Evolutionary conservation across 495 filamentous ascomycete genomes (phyloP), one percentile per base, ranked within the genome.

Genomic region (Xylaria sp.): DNA sequence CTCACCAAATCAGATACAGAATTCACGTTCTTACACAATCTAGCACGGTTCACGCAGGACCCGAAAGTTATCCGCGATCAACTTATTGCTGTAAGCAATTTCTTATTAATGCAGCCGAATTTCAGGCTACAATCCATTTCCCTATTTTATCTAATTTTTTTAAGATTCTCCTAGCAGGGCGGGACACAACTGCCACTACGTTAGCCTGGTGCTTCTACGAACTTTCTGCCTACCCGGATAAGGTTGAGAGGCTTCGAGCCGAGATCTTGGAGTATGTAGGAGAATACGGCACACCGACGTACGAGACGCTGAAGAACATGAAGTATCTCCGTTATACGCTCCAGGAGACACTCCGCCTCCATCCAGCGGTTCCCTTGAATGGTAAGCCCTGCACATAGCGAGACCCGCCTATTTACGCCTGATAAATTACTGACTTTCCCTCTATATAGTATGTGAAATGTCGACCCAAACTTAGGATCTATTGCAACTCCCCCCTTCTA

Each of bases 181-280:
- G 88, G 72, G 90, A 92, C 77, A 91, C 89, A 33, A 90, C 89
- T 5, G 85, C 84, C 35, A 82, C 80, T 17, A 85, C 88, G 0
- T 74, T 89, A 0, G 83, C 85, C 1, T 91, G 88, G 88, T 78
- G 82, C 2, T 78, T 90, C 74, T 89, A 85, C 73, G 80, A 83
- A 61, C 72, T 88, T 15, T 79, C 88, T 0, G 82, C 85, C 2
- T 80, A 85, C 58, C 87, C 85, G 2, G 73, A 78, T 12, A 83
- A 85, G 12, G 90, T 81, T 74, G 68, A 75, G 2, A 80, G 81
- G 41, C 79, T 90, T 19, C 81, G 84, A 26, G 71, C 70, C 40
- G 84, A 85, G 55, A 71, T 83, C 37, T 69, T 82, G n/a, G 71
- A 65, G 19, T 72, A 64, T 5, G 75, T 82, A 46, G 81, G 81